Evolutionary conservation across 495 filamentous ascomycete species (phyloP), one percentile per base, ranked within the genome.

Genomic region (Penicillium paxilli): DNA sequence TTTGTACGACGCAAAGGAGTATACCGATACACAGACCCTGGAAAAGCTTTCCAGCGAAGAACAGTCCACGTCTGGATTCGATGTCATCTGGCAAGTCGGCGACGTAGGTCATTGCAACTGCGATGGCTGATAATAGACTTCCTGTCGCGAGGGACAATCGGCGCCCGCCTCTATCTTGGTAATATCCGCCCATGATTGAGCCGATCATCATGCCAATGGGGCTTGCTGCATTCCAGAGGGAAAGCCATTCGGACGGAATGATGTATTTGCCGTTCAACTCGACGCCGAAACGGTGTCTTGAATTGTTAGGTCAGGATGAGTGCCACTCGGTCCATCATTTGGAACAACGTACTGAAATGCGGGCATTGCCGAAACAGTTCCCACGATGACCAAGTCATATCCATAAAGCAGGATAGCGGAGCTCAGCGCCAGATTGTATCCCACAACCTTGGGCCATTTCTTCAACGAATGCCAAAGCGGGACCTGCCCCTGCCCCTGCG

Each of bases 331-430:
- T n/a, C n/a, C 9, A 19, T 32, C 3, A 11, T 12, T n/a, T 0
- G 9, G 14, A 40, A 10, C 10, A 21, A 48, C 59, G 41, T 53
- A 74, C 71, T 74, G 69, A 40, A 77, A 76, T 17, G 61, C 59
- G 25, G 72, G 72, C 69, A 80, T 74, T 4, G 73, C 70, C n/a
- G 75, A 70, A 4, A 76, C 69, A 40, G 68, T 72, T 7, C 70
- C 72, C 21, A 80, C 74, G 22, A 80, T 74, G n/a, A 72, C 75
- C n/a, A 72, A 57, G 32, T 80, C 77, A 57, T 76, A 80, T 38
- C 77, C 77, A 40, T 74, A 78, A 5, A 78, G 66, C n/a, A 80
- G 54, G 14, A 73, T 71, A 1, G 66, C 68, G 0, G 65, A 66
- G 11, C 66, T 64, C 20, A 71, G 40, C 1, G 67, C 67, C 0